Evolutionary conservation across 2,329 filamentous ascomycete species (phyloP), one percentile per base, ranked within the genome.

Genomic region (Apiospora kogelbergensis): DNA sequence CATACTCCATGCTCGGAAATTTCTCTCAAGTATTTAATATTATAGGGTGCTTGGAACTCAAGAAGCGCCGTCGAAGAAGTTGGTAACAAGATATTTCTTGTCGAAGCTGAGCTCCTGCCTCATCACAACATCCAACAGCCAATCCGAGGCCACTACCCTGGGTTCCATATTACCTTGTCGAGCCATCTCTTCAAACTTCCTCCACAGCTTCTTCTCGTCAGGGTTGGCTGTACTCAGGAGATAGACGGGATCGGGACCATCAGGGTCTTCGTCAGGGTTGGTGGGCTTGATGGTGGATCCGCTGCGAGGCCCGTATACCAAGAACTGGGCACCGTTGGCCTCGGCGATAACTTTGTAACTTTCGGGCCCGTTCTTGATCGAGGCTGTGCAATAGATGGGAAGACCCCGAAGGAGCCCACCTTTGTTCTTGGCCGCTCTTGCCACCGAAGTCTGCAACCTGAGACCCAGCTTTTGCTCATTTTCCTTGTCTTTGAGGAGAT

Each of bases 101-200:
- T 90, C 84, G 79, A 89, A 91, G n/a, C 84, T 84, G 71, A 96
- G 83, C 79, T 94, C 86, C 81, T 99, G 96, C 75, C 89, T 90
- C 93, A 99, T 95, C 5, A 94, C 93, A 70, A 94, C 90, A 76
- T 95, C 91, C 69, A 99, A 83, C 74, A 99, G 80, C 96, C 96
- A 99, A 77, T 99, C 95, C 2, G 92, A 88, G 63, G 88, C 88
- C 30, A 98, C 94, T 48, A 99, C 90, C 67, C 92, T 86, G 2
- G 95, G 91, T 73, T 90, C 87, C 87, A 95, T 94, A 76, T 93
- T 91, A 60, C 93, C 91, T 73, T 90, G 91, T 71, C 86, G 83
- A 2, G 93, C 95, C 88, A 97, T 90, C 66, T 92, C 89, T 68
- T 89, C 85, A 79, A 99, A 99, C 70, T 89, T 90, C 17, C 86